Percentiles rank a stretch among this genome's conserved stretches.
Conservation (phyloP, 169 alveolate genomes). For the Cryptosporidium baileyi region DNA sequence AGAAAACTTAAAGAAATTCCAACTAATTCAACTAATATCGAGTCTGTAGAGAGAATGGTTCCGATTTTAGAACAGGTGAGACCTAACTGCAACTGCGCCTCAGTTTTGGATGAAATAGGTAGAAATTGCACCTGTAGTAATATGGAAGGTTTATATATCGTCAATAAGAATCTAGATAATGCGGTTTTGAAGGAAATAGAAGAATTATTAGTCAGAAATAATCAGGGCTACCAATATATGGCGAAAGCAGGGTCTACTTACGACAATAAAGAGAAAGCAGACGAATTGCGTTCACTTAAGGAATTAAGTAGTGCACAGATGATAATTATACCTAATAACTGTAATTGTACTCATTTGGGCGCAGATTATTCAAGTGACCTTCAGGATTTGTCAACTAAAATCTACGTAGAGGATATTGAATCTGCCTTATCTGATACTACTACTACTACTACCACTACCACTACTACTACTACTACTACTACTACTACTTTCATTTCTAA, state of each 20-base stretch:
- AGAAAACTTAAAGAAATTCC: background rate
- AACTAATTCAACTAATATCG: background rate
- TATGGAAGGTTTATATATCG: background rate
- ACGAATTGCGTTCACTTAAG: background rate
- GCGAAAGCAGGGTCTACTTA: background rate
- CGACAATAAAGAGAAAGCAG: no score
- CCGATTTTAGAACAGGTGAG: background rate
- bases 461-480: conserved; percentile 1
- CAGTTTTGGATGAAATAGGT: conserved; percentile 1
- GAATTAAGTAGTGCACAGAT: background rate
- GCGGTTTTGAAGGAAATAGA: background rate
- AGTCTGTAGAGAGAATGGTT: background rate
- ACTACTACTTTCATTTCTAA: background rate
- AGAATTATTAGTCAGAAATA: background rate
- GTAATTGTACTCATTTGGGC: no score
- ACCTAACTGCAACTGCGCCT: conserved; percentile 9
- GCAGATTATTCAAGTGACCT: no score
- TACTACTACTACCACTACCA: conserved; percentile 29
- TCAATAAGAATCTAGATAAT: background rate
- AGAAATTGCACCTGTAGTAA: conserved; percentile 11
- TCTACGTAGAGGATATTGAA: background rate
- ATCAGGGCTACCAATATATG: background rate
- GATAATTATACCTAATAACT: no score
- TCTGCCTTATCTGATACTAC: background rate
- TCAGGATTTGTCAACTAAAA: no score